Base-by-base conservation (phyloP, 768 basidiomycete species). In the Floccularia luteovirens region DNA sequence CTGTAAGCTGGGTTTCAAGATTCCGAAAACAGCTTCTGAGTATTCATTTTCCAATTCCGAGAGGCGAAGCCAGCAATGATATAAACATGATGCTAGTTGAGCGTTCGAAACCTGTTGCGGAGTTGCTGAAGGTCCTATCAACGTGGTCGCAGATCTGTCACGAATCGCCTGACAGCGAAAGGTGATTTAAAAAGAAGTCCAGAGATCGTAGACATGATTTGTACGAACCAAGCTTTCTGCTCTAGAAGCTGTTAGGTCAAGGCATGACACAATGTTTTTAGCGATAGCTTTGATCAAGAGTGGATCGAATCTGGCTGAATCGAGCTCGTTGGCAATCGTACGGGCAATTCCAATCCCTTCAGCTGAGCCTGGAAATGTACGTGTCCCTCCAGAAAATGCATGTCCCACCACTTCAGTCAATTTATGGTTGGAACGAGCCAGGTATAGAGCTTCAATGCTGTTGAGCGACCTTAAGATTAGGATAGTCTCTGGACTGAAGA, bases 221-320 rank as follows among this genome's bases (percentile, higher is more conserved):
- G 21, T 2, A 61, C 86, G 48, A 43, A 93, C 90, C 62, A 91
- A 48, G 13, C 60, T 63, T 25, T 96, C 91, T 1, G 76, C 59
- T 42, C 82, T 72, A 4, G 70, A 65, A 16, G 77, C 51, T 48
- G 90, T 66, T 45, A 66, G 70, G n/a, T 91, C 89, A 34, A 98
- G 53, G 41, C 79, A 77, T 2, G 72, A 63, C 7, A 70, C 70
- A 0, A 75, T 79, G 53, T 78, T 82, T 57, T 80, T 82, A 11
- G 92, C 89, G 5, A 96, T 81, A 4, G 79, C 70, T 43, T 72
- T 74, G 8, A 90, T 78, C 11, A 99, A 66, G 25, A 98, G 57
- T 0, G 94, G 94, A 60, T 99, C 96, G 55, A 94, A 96, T 45
- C 82, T 74, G 11, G 90, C 90, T 2, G 90, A 79, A 58, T 97